phyloP scores from a whole-genome alignment of 1,284 basidiomycete species.

The Schizophyllum amplum region DNA sequence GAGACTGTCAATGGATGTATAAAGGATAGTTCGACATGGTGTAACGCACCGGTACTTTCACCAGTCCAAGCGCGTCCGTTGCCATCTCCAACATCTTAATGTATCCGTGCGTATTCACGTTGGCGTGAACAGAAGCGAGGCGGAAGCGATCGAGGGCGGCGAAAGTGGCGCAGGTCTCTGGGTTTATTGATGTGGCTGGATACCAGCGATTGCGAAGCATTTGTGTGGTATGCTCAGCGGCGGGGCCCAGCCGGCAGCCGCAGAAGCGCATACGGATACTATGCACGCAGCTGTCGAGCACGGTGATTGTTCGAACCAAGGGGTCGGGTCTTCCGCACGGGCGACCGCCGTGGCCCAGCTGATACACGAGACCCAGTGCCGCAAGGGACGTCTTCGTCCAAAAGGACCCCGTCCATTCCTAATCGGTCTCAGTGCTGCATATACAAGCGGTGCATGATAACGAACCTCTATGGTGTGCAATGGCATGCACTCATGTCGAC shows the following conservation, averaged over 20 bases:
- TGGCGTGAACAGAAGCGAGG: conserved; percentile 3
- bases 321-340: conserved; percentile 9
- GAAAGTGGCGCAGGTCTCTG: conserved; percentile 10
- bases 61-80: no score
- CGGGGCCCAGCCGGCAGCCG: conserved; percentile 16
- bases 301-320: conserved; percentile 15
- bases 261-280: conserved; percentile 23
- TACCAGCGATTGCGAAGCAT: conserved; percentile 20
- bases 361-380: conserved; percentile 15
- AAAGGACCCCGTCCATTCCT: conserved; percentile 1
- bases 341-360: conserved; percentile 15
- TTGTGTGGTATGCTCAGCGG: conserved; percentile 14
- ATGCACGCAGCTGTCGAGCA: conserved; percentile 24
- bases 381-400: background rate
- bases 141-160: conserved; percentile 5
- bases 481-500: no score
- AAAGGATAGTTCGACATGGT: no score
- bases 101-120: conserved; percentile 2
- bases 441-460: no score
- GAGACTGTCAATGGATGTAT: no score
- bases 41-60: no score
- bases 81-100: no score
- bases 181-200: conserved; percentile 9
- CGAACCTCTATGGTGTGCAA: no score
- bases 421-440: no score